Percentiles rank a stretch among this genome's conserved stretches.
Evolutionary conservation across 2,329 filamentous ascomycete genomes (phyloP).

Genomic region (Ambrosiella xylebori): DNA sequence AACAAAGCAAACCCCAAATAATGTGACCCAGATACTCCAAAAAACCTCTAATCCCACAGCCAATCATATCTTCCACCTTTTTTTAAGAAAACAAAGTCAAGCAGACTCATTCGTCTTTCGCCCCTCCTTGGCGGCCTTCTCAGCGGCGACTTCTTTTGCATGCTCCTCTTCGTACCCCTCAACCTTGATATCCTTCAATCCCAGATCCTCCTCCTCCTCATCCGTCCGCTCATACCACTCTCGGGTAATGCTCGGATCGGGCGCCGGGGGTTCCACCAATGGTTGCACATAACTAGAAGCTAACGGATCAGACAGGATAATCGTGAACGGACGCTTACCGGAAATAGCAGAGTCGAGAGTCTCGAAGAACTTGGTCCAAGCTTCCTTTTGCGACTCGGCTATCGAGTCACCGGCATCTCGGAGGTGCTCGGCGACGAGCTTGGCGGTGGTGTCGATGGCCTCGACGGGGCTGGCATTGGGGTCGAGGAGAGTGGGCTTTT

Average conservation of each 20-base stretch:
- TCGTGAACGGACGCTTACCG: slow-evolving; percentile 63
- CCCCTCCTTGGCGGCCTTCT: slow-evolving; percentile 19
- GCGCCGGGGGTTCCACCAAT: slow-evolving; percentile 50
- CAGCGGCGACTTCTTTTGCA: slow-evolving; percentile 24
- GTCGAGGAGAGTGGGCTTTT: slow-evolving; percentile 6
- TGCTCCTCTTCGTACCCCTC: slow-evolving; percentile 52
- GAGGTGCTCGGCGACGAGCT: slow-evolving; percentile 37
- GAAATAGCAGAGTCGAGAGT: slow-evolving; percentile 60
- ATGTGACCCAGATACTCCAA: slow-evolving; percentile 6
- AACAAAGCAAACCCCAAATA: slow-evolving; percentile 1
- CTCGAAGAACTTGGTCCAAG: slow-evolving; percentile 70
- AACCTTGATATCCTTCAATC: slow-evolving; percentile 79
- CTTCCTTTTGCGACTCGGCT: slow-evolving; percentile 40
- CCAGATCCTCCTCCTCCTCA: slow-evolving; percentile 87
- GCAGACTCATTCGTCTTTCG: slow-evolving; percentile 9
- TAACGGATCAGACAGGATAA: slow-evolving; percentile 73
- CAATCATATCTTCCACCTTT: neutral
- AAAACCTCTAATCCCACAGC: neutral
- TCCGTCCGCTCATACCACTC: slow-evolving; percentile 76
- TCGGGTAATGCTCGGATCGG: slow-evolving; percentile 62
- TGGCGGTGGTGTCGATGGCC: neutral
- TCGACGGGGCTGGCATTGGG: slow-evolving; percentile 4
- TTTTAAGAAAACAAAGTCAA: neutral
- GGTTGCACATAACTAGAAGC: slow-evolving; percentile 91
- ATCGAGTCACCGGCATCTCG: slow-evolving; percentile 62